phyloP scores from a whole-genome alignment of 371 early-diverging fungal species.

The Circinella umbellata region DNA sequence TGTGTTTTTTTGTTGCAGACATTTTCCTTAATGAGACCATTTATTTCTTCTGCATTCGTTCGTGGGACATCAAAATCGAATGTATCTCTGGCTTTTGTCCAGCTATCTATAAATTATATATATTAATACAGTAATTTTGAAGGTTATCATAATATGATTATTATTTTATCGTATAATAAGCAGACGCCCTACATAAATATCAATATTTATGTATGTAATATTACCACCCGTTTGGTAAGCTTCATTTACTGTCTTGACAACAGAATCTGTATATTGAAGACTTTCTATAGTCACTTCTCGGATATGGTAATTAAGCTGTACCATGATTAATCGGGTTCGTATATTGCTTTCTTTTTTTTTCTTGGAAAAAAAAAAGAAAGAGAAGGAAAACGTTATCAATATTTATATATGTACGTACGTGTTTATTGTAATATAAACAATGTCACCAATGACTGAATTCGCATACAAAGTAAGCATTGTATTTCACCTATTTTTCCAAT shows the following conservation, averaged over 20 bases:
- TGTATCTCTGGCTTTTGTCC: conserved; percentile 46
- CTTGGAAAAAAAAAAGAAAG: too few relatives aligned
- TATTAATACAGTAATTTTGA: too few relatives aligned
- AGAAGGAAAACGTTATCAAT: too few relatives aligned
- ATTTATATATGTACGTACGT: too few relatives aligned
- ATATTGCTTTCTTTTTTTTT: too few relatives aligned
- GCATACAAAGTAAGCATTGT: too few relatives aligned
- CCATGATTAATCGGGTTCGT: neutral
- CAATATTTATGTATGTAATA: neutral
- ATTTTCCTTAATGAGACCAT: conserved; percentile 19
- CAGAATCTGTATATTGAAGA: conserved; percentile 17
- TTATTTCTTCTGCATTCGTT: conserved; percentile 32
- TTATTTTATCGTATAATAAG: too few relatives aligned
- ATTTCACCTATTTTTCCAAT: too few relatives aligned
- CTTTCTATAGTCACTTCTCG: conserved; percentile 14
- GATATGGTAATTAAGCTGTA: neutral
- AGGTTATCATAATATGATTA: too few relatives aligned
- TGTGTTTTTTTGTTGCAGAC: conserved; percentile 24
- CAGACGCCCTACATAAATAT: too few relatives aligned
- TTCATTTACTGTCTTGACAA: conserved; percentile 17
- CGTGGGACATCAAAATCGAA: conserved; percentile 31
- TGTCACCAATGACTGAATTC: too few relatives aligned
- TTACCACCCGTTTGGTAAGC: conserved; percentile 25
- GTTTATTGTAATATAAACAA: too few relatives aligned
- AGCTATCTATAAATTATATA: conserved; percentile 31